Conservation (phyloP, 805 yeast genomes). For the Hanseniaspora valbyensis region DNA sequence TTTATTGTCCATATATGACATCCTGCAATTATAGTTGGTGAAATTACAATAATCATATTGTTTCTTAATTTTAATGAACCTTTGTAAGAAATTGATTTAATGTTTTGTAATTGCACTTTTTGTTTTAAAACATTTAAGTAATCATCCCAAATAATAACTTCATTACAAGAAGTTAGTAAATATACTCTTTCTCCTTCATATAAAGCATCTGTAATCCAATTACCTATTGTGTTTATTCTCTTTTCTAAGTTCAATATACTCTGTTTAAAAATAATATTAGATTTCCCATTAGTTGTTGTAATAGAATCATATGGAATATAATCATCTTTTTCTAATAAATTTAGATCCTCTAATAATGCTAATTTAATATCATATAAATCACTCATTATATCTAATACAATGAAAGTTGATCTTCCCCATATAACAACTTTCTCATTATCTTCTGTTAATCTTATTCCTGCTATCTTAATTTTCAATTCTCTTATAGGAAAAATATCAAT, state of each 20-base stretch:
- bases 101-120: constrained; percentile 39
- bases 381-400: not conserved
- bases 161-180: constrained; percentile 74
- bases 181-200: constrained; percentile 38
- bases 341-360: constrained; percentile 1
- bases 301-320: constrained; percentile 31
- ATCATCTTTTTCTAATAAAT: constrained; percentile 32
- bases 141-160: constrained; percentile 28
- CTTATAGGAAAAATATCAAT: not conserved
- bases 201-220: constrained; percentile 66
- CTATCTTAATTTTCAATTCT: not conserved
- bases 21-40: constrained; percentile 92
- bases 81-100: constrained; percentile 76
- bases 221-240: constrained; percentile 26
- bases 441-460: not conserved
- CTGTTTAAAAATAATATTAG: not conserved
- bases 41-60: constrained; percentile 47
- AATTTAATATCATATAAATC: not conserved
- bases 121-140: constrained; percentile 21
- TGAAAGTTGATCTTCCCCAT: not conserved
- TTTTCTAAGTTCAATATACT: not conserved
- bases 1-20: constrained; percentile 78
- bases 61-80: constrained; percentile 51
- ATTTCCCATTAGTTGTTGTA: not conserved
- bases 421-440: not conserved